Evolutionary conservation across 768 basidiomycete genomes (phyloP), one percentile per base, ranked within the genome.

Genomic region (Termitomyces sp.): DNA sequence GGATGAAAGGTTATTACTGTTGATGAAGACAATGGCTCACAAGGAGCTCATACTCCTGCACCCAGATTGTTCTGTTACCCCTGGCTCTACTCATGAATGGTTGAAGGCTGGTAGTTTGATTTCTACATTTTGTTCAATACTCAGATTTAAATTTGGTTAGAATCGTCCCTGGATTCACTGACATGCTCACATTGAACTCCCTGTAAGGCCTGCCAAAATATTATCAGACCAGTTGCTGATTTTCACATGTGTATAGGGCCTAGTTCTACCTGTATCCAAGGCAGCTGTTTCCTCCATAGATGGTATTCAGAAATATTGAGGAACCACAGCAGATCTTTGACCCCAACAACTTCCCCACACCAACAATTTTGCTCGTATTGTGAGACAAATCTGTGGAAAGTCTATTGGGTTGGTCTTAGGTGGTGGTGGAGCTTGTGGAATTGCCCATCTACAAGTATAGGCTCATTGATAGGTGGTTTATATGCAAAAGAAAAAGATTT

Each of bases 1-100:
- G 73, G 98, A 94, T 66, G 95, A 99, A 70, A 84, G 95, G 54
- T 76, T 98, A 4, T 73, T 99, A 22, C 78, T 98, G 43, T 94
- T 94, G 1, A 90, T 94, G 80, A 98, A 98, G 76, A 98, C 96
- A 0, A 98, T 95, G 0, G 97, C 96, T n/a, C 77, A 96, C 55
- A 98, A 98, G 72, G 97, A 99, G 69, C 83, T 99, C 28, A 88
- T 99, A 5, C 77, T 99, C 5, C 77, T 99, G 10, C 97, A 99
- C 66, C 87, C 94, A 2, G 92, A 97, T 67, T 86, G 94, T 40
- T 87, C 86, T 22, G 92, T 98, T 4, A 75, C 81, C 9, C 87
- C 94, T 3, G 96, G 96, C 3, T 94, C 91, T 9, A 99, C 97
- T 38, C 82, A 96, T 43, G 90, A 91, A 70, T 99, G 97, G 96